Conservation (phyloP, 495 filamentous ascomycete genomes). For the Tuber microsphaerosporum region DNA sequence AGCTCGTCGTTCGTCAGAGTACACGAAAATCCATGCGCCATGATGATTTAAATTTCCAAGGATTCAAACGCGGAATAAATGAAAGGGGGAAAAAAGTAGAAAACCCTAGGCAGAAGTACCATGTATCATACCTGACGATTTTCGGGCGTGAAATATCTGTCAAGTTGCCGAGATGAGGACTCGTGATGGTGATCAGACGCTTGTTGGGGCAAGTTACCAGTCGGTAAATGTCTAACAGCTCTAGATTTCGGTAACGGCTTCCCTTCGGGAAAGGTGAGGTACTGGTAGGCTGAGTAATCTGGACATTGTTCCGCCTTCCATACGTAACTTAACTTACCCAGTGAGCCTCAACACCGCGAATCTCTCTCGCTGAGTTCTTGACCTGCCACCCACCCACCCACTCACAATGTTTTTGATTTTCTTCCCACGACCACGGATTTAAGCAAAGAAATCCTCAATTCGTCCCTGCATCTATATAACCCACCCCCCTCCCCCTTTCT, state of each 20-base stretch:
- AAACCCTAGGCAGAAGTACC: background rate
- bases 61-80: background rate
- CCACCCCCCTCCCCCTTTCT: background rate
- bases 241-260: background rate
- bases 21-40: background rate
- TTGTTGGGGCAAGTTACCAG: background rate
- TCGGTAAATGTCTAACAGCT: background rate
- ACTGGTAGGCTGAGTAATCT: background rate
- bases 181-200: background rate
- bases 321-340: background rate
- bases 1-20: background rate
- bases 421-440: background rate
- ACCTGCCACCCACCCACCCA: background rate
- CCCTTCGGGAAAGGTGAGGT: background rate
- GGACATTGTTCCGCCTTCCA: background rate
- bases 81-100: background rate
- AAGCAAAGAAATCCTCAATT: background rate
- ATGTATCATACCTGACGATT: background rate
- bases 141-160: background rate
- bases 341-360: background rate
- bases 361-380: background rate
- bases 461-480: slow-evolving; percentile 5
- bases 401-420: background rate
- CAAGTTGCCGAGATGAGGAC: background rate
- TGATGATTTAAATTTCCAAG: background rate